Percentiles rank a stretch among this genome's conserved stretches.
Conservation (phyloP, 202 grass and related monocot species). For the Panicum hallii region DNA sequence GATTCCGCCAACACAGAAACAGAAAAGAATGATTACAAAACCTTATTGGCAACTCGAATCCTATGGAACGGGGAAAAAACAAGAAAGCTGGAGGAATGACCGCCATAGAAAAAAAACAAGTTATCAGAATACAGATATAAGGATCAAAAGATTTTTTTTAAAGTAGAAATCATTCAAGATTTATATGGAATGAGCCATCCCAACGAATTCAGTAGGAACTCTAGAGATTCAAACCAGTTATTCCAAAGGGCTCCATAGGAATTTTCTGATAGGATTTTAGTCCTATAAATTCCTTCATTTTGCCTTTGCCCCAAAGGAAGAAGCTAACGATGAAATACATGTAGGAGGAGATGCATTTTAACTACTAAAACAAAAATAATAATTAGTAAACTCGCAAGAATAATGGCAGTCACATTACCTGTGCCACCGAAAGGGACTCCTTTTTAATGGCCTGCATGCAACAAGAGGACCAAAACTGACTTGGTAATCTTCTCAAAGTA, state of each 20-base stretch:
- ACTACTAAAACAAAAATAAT: neutral
- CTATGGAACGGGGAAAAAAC: too few species aligned
- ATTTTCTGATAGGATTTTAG: neutral
- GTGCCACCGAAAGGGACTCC: constrained; percentile 37
- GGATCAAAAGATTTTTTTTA: too few species aligned
- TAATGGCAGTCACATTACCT: constrained; percentile 31
- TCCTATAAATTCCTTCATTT: neutral
- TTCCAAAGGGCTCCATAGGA: neutral
- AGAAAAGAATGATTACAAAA: too few species aligned
- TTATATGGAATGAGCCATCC: neutral
- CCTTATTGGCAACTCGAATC: too few species aligned
- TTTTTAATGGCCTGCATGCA: constrained; percentile 35
- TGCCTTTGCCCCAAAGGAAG: neutral
- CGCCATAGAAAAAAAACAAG: too few species aligned
- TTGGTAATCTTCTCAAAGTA: neutral
- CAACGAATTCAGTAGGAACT: neutral
- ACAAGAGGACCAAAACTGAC: neutral
- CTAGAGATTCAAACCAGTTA: neutral
- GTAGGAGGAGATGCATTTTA: neutral
- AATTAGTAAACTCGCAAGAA: neutral
- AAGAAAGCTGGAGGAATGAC: too few species aligned
- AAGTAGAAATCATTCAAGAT: neutral
- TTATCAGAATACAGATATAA: neutral
- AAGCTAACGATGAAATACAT: neutral
- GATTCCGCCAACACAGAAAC: neutral